A percentile compares a stretch with the other conserved stretches of the same genome.
Evolutionary conservation across 345 rosid species (phyloP).

Genomic region (Eucalyptus erythrocorys): DNA sequence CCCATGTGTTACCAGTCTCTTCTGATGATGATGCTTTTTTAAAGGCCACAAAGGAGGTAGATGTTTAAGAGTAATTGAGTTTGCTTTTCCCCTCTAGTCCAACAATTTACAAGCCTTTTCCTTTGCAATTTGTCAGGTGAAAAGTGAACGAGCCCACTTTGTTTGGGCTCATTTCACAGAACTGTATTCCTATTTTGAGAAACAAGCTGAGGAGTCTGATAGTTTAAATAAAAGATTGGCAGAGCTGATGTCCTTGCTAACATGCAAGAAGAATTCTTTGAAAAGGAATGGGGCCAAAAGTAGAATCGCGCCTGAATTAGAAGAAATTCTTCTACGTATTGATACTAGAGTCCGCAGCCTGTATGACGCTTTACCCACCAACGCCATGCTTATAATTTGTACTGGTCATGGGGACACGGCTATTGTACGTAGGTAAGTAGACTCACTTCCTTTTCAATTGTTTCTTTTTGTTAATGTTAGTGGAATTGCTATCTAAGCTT

Average conservation of each 20-base stretch:
- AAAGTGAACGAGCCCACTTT: conserved; percentile 52
- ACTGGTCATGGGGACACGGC: conserved; percentile 97
- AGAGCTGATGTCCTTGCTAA: conserved; percentile 63
- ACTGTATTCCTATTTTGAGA: conserved; percentile 52
- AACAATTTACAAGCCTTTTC: background rate
- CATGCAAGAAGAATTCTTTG: conserved; percentile 41
- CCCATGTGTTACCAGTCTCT: conserved; percentile 69
- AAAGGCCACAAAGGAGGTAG: conserved; percentile 76
- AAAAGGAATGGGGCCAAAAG: conserved; percentile 27
- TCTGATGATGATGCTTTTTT: conserved; percentile 80
- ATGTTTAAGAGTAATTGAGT: background rate
- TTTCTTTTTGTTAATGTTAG: background rate
- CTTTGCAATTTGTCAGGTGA: conserved; percentile 32
- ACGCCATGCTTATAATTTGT: conserved; percentile 83
- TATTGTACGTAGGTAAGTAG: conserved; percentile 56
- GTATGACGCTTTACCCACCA: conserved; percentile 52
- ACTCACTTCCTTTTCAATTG: background rate
- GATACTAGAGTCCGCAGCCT: conserved; percentile 42
- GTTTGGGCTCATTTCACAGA: conserved; percentile 92
- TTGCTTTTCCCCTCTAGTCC: background rate
- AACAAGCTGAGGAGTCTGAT: conserved; percentile 47
- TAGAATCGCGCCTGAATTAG: conserved; percentile 35
- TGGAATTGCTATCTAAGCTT: background rate
- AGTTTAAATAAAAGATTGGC: conserved; percentile 63
- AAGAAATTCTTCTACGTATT: conserved; percentile 45